phyloP scores from a whole-genome alignment of 495 filamentous ascomycete species.

The Astrothelium subdiscretum region DNA sequence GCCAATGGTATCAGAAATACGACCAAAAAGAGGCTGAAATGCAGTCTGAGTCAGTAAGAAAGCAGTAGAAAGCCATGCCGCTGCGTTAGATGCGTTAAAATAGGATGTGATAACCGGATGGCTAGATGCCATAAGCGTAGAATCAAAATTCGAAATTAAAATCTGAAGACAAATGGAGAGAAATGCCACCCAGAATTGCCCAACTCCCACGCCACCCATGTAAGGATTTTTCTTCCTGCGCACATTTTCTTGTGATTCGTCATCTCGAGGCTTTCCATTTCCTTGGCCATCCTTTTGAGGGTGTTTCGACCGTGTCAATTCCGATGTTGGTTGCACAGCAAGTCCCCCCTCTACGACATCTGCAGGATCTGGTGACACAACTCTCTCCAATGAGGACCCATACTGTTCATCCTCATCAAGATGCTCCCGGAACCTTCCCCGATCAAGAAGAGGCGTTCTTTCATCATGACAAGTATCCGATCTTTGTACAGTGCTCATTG shows the following conservation, averaged over 20 bases:
- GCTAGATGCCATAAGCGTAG: constrained; percentile 68
- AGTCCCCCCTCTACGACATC: background rate
- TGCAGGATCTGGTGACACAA: background rate
- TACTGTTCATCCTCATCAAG: background rate
- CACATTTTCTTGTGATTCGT: background rate
- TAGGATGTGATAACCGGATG: constrained; percentile 71
- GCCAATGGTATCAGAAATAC: background rate
- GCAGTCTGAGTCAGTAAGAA: background rate
- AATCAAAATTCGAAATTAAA: constrained; percentile 52
- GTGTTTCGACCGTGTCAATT: background rate
- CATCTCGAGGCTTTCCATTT: background rate
- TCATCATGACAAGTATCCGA: background rate
- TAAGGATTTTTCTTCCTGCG: background rate
- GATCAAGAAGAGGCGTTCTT: background rate
- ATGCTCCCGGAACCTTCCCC: background rate
- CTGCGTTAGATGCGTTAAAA: background rate
- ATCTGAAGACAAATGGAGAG: background rate
- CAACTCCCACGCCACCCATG: background rate
- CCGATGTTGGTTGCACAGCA: background rate
- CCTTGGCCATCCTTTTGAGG: background rate
- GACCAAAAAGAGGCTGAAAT: background rate
- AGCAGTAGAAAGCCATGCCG: background rate
- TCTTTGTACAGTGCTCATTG: background rate
- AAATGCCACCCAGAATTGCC: background rate
- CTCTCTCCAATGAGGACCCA: background rate